Base-by-base conservation (phyloP, 2,329 filamentous ascomycete genomes). In the Cordyceps farinosa region DNA sequence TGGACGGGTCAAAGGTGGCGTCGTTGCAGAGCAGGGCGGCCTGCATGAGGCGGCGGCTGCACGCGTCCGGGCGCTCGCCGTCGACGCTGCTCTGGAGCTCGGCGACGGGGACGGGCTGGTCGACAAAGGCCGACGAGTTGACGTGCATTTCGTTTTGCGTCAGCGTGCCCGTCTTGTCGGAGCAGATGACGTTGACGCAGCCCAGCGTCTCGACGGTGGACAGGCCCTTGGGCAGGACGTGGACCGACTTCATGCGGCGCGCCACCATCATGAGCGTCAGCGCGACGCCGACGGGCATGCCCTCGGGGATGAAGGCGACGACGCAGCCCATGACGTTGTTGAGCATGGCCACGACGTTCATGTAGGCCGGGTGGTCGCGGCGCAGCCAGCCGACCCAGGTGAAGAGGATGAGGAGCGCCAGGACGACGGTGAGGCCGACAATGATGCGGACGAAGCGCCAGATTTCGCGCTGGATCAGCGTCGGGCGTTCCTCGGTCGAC, bases 141-240 rank as follows among this genome's bases (percentile, higher is more conserved):
- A 80, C 77, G 30, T 72, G 72, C 79, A 81, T 82, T 62, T 76
- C 72, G 54, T 80, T 79, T 64, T 80, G 74, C 0, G 77, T 79
- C 13, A 79, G 65, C 0, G 77, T 79, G 0, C 77, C 77, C 0
- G 77, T 79, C 69, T 78, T 78, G 65, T 78, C 76, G 0, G 75
- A 77, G 62, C 77, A 79, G 15, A 79, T 76, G 48, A 79, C 77
- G 7, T 76, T 79, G 44, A 80, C 78, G 8, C 76, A 78, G 1
- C 78, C 78, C 5, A 79, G 67, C 0, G 77, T 79, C 64, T 79
- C 78, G 0, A 79, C 76, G 3, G 78, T 79, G 0, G 75, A 72
- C 0, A 79, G 66, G 3, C 76, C 75, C 63, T 79, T 79, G 22
- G 76, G 76, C 17, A 80, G 65, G n/a, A 80, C 72, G 34, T 77